Evolutionary conservation across 768 basidiomycete species (phyloP), one percentile per base, ranked within the genome.

Genomic region (Trametes punicea): DNA sequence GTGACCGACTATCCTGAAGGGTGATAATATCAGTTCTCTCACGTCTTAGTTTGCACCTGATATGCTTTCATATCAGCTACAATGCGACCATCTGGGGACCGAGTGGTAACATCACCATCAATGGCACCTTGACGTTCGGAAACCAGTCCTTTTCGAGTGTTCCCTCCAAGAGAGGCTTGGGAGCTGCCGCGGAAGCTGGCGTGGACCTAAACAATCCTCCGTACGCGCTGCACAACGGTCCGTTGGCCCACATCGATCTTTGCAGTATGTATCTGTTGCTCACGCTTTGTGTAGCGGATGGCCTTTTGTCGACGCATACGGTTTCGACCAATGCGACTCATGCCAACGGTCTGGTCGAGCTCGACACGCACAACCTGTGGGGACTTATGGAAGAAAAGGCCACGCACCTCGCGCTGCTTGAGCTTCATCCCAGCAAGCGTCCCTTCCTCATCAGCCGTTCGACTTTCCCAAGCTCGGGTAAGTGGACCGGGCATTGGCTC

Each of bases 401-500:
- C 1, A 86, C 87, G 4, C 75, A 86, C 69, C 67, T 79, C 21
- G 85, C 85, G 4, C 55, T 89, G 39, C 72, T 76, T 62, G 65
- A 77, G 5, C 69, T 88, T 48, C 69, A 77, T 3, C 77, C 82
- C 2, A 81, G 80, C 3, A 78, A 81, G 65, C 77, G 88, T 6
- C 89, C 88, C 1, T 91, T 88, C 71, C 59, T 87, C 53, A 87
- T 88, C 61, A 78, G 79, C 61, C 81, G 86, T 7, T 85, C 85
- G 26, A 87, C 86, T 0, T 87, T 87, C 70, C 75, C 85, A 4
- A 82, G 82, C 40, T 70, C 85, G 0, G 87, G 87, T 16, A 83
- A 74, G 63, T 88, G 85, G 84, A 77, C 83, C 25, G 86, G 85
- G 0, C 86, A 88, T 66, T 88, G 87, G 86, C 77, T 90, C 23